phyloP scores from a whole-genome alignment of 2,329 filamentous ascomycete species.

The Monilinia polystroma region DNA sequence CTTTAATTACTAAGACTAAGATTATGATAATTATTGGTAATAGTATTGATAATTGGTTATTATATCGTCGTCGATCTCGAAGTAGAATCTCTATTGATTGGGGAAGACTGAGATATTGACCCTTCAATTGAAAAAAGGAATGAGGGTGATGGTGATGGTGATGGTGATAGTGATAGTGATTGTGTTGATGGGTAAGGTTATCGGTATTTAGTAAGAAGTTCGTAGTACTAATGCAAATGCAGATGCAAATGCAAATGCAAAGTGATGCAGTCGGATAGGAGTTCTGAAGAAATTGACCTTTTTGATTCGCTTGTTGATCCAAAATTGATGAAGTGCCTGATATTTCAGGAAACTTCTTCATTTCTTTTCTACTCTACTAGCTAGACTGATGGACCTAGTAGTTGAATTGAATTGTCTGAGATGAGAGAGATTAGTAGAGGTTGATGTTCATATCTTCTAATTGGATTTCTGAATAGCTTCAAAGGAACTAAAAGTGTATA shows the following conservation, averaged over 20 bases:
- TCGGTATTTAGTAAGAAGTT: slow-evolving; percentile 6
- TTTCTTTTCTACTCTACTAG: not conserved
- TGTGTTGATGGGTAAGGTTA: not conserved
- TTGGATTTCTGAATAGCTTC: not conserved
- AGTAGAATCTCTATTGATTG: not conserved
- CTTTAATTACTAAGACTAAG: not conserved
- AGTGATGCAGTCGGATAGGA: slow-evolving; percentile 23
- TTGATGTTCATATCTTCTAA: slow-evolving; percentile 1
- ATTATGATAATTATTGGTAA: not conserved
- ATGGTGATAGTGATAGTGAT: no score
- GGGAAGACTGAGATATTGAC: slow-evolving; percentile 5
- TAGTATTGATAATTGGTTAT: not conserved
- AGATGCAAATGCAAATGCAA: no score
- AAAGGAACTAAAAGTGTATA: not conserved
- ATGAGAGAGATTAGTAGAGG: not conserved
- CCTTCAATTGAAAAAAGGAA: slow-evolving; percentile 15
- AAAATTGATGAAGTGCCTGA: slow-evolving; percentile 24
- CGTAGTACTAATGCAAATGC: slow-evolving; percentile 18
- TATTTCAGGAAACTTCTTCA: slow-evolving; percentile 14
- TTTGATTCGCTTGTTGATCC: slow-evolving; percentile 21
- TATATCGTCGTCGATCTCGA: not conserved
- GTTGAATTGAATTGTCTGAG: not conserved
- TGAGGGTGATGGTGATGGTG: no score
- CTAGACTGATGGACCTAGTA: not conserved
- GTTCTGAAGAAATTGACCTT: slow-evolving; percentile 22